Conservation (phyloP, 2,329 filamentous ascomycete genomes). For the Thermothelomyces thermophilus region DNA sequence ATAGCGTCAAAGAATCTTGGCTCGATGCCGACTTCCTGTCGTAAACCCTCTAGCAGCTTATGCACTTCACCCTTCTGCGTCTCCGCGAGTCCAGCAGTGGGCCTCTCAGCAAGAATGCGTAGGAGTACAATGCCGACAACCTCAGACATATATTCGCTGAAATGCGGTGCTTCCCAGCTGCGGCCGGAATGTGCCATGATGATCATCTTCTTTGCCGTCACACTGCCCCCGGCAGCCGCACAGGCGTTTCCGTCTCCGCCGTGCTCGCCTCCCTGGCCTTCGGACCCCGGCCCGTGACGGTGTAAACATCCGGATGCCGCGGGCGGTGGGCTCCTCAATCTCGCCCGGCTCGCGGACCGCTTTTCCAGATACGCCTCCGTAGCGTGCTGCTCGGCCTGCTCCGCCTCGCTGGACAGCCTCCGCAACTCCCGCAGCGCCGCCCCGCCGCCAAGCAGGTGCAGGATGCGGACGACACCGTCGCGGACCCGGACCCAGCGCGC, state of each 20-base stretch:
- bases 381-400: too few relatives aligned
- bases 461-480: background rate
- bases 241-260: too few relatives aligned
- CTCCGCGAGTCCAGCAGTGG: background rate
- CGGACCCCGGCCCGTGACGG: too few relatives aligned
- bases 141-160: slow-evolving; percentile 6
- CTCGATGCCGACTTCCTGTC: background rate
- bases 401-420: too few relatives aligned
- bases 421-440: too few relatives aligned
- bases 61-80: background rate
- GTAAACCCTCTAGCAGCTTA: background rate
- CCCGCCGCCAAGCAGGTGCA: slow-evolving; percentile 9
- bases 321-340: too few relatives aligned
- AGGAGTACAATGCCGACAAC: slow-evolving; percentile 10
- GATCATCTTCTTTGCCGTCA: background rate
- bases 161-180: background rate
- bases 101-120: background rate
- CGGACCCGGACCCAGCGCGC: slow-evolving; percentile 7
- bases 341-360: too few relatives aligned
- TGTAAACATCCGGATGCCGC: too few relatives aligned
- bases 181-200: too few relatives aligned
- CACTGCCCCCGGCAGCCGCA: too few relatives aligned
- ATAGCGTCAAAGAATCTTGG: background rate
- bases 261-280: too few relatives aligned
- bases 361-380: too few relatives aligned